Percentiles rank a stretch among this genome's conserved stretches.
These are phyloP conservation scores for Trichocladium uniseriatum DNA, from an alignment of 495 filamentous ascomycete species.

Conservation along the genomic window DNA sequence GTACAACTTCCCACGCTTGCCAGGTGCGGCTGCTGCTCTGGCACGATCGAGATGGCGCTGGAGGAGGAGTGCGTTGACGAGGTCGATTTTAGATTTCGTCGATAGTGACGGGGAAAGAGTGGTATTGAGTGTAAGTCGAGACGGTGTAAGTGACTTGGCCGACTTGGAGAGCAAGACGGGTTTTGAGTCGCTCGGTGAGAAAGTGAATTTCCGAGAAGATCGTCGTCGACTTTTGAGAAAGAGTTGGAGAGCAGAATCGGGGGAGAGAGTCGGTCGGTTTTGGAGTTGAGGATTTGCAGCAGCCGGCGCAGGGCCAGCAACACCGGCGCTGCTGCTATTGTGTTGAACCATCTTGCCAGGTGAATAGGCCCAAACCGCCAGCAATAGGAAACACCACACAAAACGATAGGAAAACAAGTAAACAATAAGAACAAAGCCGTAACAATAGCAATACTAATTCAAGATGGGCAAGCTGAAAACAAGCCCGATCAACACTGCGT, in stretches of 20 bases:
- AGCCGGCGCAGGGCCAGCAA: not conserved
- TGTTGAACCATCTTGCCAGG: not conserved
- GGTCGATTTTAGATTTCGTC: too few species aligned
- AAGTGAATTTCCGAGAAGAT: not conserved
- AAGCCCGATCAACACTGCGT: not conserved
- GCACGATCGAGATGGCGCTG: not conserved
- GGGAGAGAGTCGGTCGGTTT: not conserved
- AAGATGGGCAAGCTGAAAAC: not conserved
- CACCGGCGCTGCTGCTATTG: not conserved
- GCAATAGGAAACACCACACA: not conserved
- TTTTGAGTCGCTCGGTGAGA: not conserved
- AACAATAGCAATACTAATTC: not conserved
- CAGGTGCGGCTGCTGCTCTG: not conserved
- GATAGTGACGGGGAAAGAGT: not conserved
- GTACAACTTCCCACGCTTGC: not conserved
- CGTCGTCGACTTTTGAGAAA: not conserved
- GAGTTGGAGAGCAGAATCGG: not conserved
- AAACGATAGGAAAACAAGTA: not conserved
- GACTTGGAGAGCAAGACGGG: not conserved
- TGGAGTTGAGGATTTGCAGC: not conserved
- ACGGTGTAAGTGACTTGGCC: not conserved
- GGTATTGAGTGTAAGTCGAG: not conserved
- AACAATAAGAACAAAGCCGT: not conserved
- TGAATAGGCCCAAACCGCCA: not conserved
- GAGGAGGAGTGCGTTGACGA: not conserved